Percentiles rank a stretch among this genome's conserved stretches.
These are phyloP conservation scores for Sungouiozyma ichnusensis DNA, from an alignment of 805 yeast genomes.

Conservation along the genomic window DNA sequence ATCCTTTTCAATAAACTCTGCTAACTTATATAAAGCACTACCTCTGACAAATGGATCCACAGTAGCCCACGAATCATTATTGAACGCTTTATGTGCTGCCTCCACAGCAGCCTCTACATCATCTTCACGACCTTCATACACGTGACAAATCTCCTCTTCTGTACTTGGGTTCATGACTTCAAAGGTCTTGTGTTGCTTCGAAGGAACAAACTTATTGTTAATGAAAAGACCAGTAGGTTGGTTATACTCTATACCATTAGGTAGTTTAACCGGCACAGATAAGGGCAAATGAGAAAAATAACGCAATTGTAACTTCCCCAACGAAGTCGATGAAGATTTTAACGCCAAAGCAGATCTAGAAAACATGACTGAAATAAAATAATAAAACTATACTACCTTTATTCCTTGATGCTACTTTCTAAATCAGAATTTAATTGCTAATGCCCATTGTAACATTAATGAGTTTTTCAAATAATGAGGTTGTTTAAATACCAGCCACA, in stretches of 20 bases:
- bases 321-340: background rate
- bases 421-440: too few species aligned
- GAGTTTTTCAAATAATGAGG: too few species aligned
- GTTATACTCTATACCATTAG: conserved; percentile 58
- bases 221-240: conserved; percentile 76
- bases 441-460: too few species aligned
- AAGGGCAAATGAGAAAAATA: conserved; percentile 31
- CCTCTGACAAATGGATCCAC: conserved; percentile 60
- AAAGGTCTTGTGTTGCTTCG: conserved; percentile 49
- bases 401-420: background rate
- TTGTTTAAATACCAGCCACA: background rate
- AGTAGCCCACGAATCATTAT: conserved; percentile 51
- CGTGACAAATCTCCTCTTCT: conserved; percentile 55
- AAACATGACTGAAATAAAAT: conserved; percentile 1
- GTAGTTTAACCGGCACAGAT: conserved; percentile 43
- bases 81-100: conserved; percentile 73
- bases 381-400: background rate
- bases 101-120: conserved; percentile 79
- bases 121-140: conserved; percentile 55
- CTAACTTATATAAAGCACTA: conserved; percentile 52
- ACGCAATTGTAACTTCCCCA: conserved; percentile 5
- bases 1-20: conserved; percentile 67
- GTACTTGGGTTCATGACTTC: conserved; percentile 57
- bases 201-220: conserved; percentile 57
- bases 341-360: conserved; percentile 2